Base-by-base conservation (phyloP, 768 basidiomycete genomes). In the Leucogyrophana mollusca region DNA sequence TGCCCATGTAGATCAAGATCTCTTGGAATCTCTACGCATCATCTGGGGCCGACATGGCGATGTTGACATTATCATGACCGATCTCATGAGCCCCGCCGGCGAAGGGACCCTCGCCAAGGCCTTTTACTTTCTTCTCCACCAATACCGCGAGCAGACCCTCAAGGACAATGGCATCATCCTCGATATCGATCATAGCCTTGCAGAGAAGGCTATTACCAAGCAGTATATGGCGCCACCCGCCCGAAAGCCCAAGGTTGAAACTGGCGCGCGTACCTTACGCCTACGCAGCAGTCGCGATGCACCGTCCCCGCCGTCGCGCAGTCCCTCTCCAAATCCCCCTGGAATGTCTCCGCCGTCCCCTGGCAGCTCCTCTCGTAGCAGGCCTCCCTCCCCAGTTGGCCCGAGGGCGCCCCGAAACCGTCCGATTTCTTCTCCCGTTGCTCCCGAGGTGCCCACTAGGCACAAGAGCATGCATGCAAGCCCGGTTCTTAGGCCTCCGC, bases 31-130 rank as follows among this genome's bases (percentile, higher is more conserved):
- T 50, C 70, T 95, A 27, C 80, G 82, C 46, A 79, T 90, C 35
- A 87, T 95, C 58, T 94, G 89, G 87, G 87, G 85, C 5, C 83
- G 83, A 24, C 80, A 89, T 49, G 77, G 82, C 14, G 79, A 87
- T 49, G 48, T 70, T 11, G 73, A 79, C 13, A 62, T 59, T 21
- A 87, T 90, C 57, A 77, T 73, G 46, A 62, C 71, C 18, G 88
- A 90, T 56, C 71, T 91, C 5, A 78, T 87, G 52, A 79, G 84
- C 22, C 82, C 85, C 9, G 73, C 77, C 14, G 88, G 84, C 16
- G 70, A 78, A 42, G 87, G 87, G 10, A 78, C 80, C 8, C 78
- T 90, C 49, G 87, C 90, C 9, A 94, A 94, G 61, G 89, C 88
- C 0, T 93, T 94, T 65, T 95, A 94, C 60, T 91, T 86, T 60